Percentiles rank a stretch among this genome's conserved stretches.
phyloP scores from a whole-genome alignment of 2,329 filamentous ascomycete species.

The Stachybotrys elegans region DNA sequence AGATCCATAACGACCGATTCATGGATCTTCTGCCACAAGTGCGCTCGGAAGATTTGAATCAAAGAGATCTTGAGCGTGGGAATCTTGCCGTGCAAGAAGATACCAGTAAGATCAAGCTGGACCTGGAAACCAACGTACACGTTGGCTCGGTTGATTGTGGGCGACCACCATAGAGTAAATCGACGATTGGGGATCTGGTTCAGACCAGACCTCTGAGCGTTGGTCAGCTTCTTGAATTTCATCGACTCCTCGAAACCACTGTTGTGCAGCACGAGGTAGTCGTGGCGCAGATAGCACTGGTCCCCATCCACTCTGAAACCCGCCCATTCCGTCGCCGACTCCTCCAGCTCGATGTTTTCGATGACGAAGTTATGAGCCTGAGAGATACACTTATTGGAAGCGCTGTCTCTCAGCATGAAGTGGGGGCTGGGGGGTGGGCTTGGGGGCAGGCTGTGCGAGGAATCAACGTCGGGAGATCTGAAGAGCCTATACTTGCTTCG shows the following conservation, averaged over 20 bases:
- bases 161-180: conserved; percentile 97
- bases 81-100: conserved; percentile 98
- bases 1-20: conserved; percentile 98
- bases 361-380: conserved; percentile 31
- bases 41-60: conserved; percentile 98
- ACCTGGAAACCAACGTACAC: conserved; percentile 99
- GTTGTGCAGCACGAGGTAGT: conserved; percentile 41
- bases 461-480: conserved; percentile 24
- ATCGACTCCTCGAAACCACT: conserved; percentile 60
- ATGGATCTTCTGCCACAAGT: conserved; percentile 99
- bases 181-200: conserved; percentile 99
- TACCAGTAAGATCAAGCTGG: conserved; percentile 93
- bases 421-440: not conserved
- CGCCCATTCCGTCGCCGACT: conserved; percentile 38
- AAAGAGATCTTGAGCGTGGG: conserved; percentile 96
- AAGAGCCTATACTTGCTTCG: conserved; percentile 29
- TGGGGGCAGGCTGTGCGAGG: conserved; percentile 11
- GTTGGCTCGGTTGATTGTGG: conserved; percentile 89
- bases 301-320: conserved; percentile 47
- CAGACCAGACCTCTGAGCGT: conserved; percentile 91
- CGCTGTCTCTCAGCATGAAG: conserved; percentile 6
- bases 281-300: conserved; percentile 44
- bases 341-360: conserved; percentile 36
- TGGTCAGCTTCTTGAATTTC: conserved; percentile 99
- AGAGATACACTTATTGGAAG: conserved; percentile 9